Base-by-base conservation (phyloP, 148 eudicot species). In the Mesembryanthemum crystallinum region DNA sequence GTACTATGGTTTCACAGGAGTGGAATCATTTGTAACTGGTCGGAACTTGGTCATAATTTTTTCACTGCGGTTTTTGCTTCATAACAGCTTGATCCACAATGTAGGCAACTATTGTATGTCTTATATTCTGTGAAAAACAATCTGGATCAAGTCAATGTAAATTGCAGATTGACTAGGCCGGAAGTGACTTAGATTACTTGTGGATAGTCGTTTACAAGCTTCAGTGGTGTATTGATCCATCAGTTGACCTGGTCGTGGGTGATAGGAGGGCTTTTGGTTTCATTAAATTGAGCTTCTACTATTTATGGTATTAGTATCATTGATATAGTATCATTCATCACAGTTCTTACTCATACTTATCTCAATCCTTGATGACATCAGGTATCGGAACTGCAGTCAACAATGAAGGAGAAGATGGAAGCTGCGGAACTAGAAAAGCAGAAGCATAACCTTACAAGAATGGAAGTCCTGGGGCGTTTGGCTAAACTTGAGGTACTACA, bases 371-470 rank as follows among this genome's bases (percentile, higher is more conserved):
- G 47, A 59, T 25, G 62, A 37, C 28, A 52, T 67, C 83, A 95
- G 99, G 99, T 97, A 77, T 90, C 91, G 43, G 90, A 95, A 74
- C 79, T 95, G 81, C 99, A 95, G 75, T 87, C 87, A 49, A 87
- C 88, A 49, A 95, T 84, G 87, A 95, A 90, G 88, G 97, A 92
- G 74, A 90, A 81, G 76, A 92, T 95, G 99, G 96, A 95, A 76
- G 99, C 99, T 60, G 96, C 80, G 47, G 99, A 95, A 43, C 35
- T 88, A 29, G 99, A 95, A 84, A 95, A 95, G 88, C 97, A 89
- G 81, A 95, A 95, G 75, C 99, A 95, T 80, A 95, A 90, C 75
- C 88, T 79, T 82, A 95, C 99, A 32, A 88, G 97, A 79, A 95
- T 95, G 99, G 99, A 92, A 85, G 87, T 86, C 71, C 86, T 95